A percentile compares a stretch with the other conserved stretches of the same genome.
Conservation (phyloP, 306 rosid genomes). For the Cicer arietinum region DNA sequence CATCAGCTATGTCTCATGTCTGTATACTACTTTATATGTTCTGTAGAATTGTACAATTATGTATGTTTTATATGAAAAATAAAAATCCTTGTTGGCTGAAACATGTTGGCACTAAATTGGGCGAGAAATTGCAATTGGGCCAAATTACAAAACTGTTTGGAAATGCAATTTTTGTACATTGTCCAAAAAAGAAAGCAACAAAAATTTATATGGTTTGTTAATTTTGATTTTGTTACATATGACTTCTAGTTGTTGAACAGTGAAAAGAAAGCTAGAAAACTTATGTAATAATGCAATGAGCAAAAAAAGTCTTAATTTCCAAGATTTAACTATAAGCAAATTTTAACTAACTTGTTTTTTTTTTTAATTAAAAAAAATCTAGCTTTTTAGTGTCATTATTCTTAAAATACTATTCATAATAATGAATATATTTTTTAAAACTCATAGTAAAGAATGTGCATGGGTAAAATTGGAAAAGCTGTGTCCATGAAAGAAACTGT, state of each 20-base stretch:
- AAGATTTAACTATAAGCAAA: no score
- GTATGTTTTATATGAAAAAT: not conserved
- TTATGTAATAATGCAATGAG: not conserved
- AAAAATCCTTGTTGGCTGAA: not conserved
- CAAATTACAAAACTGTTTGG: not conserved
- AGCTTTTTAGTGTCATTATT: no score
- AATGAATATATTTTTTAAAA: not conserved
- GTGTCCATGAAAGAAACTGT: slow-evolving; percentile 14
- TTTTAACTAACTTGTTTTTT: no score
- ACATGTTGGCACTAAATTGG: not conserved
- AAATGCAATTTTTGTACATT: no score
- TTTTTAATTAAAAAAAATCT: no score
- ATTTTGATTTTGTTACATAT: not conserved
- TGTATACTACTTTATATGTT: no score
- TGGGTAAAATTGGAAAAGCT: slow-evolving; percentile 39
- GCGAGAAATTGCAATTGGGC: not conserved
- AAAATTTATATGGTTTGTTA: no score
- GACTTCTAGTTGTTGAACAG: not conserved
- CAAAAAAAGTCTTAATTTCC: no score
- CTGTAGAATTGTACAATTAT: not conserved
- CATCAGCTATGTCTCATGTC: no score
- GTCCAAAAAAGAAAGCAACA: no score
- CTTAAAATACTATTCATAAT: no score
- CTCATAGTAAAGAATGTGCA: not conserved
- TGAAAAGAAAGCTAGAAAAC: not conserved